Evolutionary conservation across 2,329 filamentous ascomycete genomes (phyloP), one percentile per base, ranked within the genome.

Genomic region (Xylaria multiplex): DNA sequence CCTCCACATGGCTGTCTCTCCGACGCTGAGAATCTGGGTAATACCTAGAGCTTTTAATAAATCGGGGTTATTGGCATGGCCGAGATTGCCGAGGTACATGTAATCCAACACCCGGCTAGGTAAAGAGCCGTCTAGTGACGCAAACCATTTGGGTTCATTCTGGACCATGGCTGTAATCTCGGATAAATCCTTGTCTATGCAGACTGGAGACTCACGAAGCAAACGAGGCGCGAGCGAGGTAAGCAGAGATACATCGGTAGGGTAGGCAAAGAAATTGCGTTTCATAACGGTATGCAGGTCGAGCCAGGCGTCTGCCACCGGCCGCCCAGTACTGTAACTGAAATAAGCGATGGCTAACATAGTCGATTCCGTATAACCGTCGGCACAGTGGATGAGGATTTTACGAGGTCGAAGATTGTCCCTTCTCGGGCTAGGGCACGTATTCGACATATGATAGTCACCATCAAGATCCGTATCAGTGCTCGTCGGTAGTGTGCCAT

Each of bases 181-280:
- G 2, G 81, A 76, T 3, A 86, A 78, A 45, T 84, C 82, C 69
- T 85, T 84, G 27, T 82, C 82, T 42, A 76, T 74, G 42, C 79
- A 79, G 4, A 79, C 72, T 0, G 93, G 92, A 0, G 91, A 93
- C 65, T 91, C 89, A 52, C 85, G 84, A 24, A 97, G 83, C 14
- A 98, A 83, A 14, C 91, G 90, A 22, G 89, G 86, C 65, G 95
- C 89, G 43, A 97, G 90, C 4, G 88, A 86, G 1, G 86, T 89
- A n/a, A 98, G 81, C 11, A 97, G 84, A 3, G 90, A 87, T 19
- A 97, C 93, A 76, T 99, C 96, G 0, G 92, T 93, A 1, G 92
- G 91, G 72, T 98, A 98, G 0, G 96, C 93, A 76, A 99, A 99
- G 81, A 98, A 97, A 76, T 99, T 98, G 66, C 96, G 91, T 62